Base-by-base conservation (phyloP, 2,329 filamentous ascomycete genomes). In the Colletotrichum melonis region DNA sequence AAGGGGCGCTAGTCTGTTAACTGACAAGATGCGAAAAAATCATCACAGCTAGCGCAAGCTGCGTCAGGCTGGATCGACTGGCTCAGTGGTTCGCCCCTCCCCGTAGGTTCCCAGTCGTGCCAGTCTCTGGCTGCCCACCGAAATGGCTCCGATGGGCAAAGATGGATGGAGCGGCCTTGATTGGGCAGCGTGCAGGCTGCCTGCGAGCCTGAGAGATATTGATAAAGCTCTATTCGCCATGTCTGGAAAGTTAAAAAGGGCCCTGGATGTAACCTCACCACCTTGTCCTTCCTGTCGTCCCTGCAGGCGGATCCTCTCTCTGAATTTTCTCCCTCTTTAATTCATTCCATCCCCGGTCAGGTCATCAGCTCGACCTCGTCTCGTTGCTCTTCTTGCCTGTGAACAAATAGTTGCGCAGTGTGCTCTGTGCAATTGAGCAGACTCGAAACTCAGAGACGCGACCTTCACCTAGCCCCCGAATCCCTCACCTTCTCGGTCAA, bases 111-210 rank as follows among this genome's bases (percentile, higher is more conserved):
- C 19, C 42, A 49, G 42, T 46, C 42, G 8, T 46, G 6, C 19
- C 42, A 46, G 42, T 46, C 42, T 49, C 42, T 4, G 5, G 38
- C 42, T 49, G 42, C 42, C 52, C 67, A 54, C 62, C 63, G 70
- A 69, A 46, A 72, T 72, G 70, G 71, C 55, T 32, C 67, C 60
- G 71, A 71, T 70, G 52, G 38, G 35, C 69, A 16, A 14, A 32
- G 32, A 28, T 52, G 56, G 54, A 60, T 62, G 49, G 71, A 70
- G 55, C 60, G 35, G 56, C 35, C 55, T 38, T 67, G 56, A 38
- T 54, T 55, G 30, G 62, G 22, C 52, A 49, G 30, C 42, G 42
- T 19, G 42, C 42, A 49, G 42, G 7, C 42, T 49, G 42, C 49
- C 63, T 42, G 32, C 52, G 52, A n/a, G 46, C 26, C 30, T 56